phyloP scores from a whole-genome alignment of 805 yeast species.

The Wickerhamomyces pijperi region DNA sequence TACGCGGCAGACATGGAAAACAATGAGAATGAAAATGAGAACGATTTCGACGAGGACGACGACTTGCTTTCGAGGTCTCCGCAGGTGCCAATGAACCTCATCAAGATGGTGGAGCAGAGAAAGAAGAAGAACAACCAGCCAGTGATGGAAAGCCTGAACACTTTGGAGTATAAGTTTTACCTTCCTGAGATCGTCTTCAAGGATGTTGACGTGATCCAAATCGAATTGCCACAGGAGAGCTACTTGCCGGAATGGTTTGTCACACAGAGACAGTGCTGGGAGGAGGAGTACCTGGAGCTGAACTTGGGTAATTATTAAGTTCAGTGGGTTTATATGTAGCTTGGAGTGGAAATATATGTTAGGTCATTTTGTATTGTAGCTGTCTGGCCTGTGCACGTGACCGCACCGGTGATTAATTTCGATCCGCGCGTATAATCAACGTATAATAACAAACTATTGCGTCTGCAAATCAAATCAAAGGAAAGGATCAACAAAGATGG shows the following conservation, averaged over 20 bases:
- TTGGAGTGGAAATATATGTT: no score
- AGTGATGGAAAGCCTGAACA: conserved; percentile 1
- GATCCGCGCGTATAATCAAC: no score
- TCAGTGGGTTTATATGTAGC: no score
- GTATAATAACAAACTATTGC: no score
- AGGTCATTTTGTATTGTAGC: no score
- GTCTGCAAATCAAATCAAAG: no score
- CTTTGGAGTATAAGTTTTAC: conserved; percentile 11
- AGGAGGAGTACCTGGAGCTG: conserved; percentile 20
- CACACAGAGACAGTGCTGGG: conserved; percentile 58
- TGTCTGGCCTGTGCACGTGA: no score
- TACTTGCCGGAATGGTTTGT: conserved; percentile 71
- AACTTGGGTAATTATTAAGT: neutral
- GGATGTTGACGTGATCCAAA: conserved; percentile 10
- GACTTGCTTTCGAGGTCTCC: conserved; percentile 46
- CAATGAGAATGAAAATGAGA: conserved; percentile 14
- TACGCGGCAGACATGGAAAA: no score
- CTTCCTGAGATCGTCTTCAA: conserved; percentile 9
- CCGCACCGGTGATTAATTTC: no score
- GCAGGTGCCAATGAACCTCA: conserved; percentile 52
- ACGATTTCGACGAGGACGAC: conserved; percentile 11
- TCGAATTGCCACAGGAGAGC: conserved; percentile 42
- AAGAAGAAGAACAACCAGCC: conserved; percentile 22
- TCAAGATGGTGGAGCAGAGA: conserved; percentile 39
- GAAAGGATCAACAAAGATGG: no score